Base-by-base conservation (phyloP, 768 basidiomycete species). In the Lanmaoa rubissima region DNA sequence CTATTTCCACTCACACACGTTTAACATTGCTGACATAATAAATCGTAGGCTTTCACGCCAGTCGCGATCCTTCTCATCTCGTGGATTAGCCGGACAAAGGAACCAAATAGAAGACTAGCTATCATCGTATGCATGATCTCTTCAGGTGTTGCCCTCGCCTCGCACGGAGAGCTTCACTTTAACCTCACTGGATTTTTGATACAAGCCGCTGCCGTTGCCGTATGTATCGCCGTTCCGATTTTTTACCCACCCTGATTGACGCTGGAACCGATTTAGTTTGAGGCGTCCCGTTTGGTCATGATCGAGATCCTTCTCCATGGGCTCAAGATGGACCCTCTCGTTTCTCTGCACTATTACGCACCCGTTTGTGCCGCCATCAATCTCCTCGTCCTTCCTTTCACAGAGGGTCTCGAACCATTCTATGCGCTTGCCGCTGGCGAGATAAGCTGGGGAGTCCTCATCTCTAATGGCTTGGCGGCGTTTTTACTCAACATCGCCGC, bases 271-370 rank as follows among this genome's bases (percentile, higher is more conserved):
- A 45, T 50, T 45, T 67, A 90, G 86, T 98, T 98, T 68, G 96
- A 99, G 74, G 89, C 93, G 1, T 89, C 90, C 19, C 89, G 96
- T 40, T 82, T 98, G 13, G 94, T 98, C 24, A 94, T 97, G 85
- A 98, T 98, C 58, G 91, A 98, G 71, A 84, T 95, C 51, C 84
- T 98, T 40, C 79, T 98, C 0, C 93, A 97, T 68, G 94, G 94
- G 38, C 76, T 97, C 67, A 97, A 97, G 76, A 98, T 98, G 95
- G 94, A 97, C 68, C 96, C 96, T 0, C 82, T 98, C 7, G 91
- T 94, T 21, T 97, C 94, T 7, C 74, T 98, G 50, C 92, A 98
- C 77, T 98, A 96, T 77, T 97, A 94, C 69, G 94, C 95, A 11
- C 94, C 94, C 14, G 92, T 98, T 50, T 98, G 96, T 71, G 94